Percentiles rank a stretch among this genome's conserved stretches.
Evolutionary conservation across 768 basidiomycete species (phyloP).

Genomic region (Roridomyces roridus): DNA sequence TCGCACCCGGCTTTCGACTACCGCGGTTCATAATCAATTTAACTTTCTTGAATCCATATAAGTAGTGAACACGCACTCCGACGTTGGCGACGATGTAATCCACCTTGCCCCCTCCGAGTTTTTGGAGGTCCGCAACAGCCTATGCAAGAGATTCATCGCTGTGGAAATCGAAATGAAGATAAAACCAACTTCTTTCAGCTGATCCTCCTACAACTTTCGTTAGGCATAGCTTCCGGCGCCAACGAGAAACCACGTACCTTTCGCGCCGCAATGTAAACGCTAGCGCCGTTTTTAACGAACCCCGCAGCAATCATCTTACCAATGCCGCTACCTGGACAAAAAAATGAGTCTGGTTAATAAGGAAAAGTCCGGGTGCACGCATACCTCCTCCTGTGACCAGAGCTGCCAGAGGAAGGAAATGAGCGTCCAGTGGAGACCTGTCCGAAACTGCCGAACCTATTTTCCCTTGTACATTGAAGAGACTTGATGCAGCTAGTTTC

Average conservation of each 20-base stretch:
- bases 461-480: slow-evolving; percentile 59
- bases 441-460: slow-evolving; percentile 3
- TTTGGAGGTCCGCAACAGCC: slow-evolving; percentile 8
- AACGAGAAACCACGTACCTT: neutral
- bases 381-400: slow-evolving; percentile 68
- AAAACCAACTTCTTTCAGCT: slow-evolving; percentile 20
- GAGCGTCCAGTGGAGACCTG: neutral
- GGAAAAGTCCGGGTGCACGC: too few relatives aligned
- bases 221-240: too few relatives aligned
- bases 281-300: slow-evolving; percentile 65
- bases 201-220: slow-evolving; percentile 1
- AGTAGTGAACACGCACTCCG: slow-evolving; percentile 49
- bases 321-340: slow-evolving; percentile 47
- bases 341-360: too few relatives aligned
- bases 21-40: slow-evolving; percentile 60
- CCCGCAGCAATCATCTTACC: slow-evolving; percentile 75
- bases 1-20: slow-evolving; percentile 44
- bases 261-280: slow-evolving; percentile 40
- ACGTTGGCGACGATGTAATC: slow-evolving; percentile 24
- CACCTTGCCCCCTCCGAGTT: slow-evolving; percentile 12
- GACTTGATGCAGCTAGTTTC: slow-evolving; percentile 9
- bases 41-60: slow-evolving; percentile 29
- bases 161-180: neutral
- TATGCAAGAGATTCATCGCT: neutral
- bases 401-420: slow-evolving; percentile 38